Percentiles rank a stretch among this genome's conserved stretches.
These are phyloP conservation scores for Colletotrichum navitas DNA, from an alignment of 2,329 filamentous ascomycete genomes.

Conservation along the genomic window DNA sequence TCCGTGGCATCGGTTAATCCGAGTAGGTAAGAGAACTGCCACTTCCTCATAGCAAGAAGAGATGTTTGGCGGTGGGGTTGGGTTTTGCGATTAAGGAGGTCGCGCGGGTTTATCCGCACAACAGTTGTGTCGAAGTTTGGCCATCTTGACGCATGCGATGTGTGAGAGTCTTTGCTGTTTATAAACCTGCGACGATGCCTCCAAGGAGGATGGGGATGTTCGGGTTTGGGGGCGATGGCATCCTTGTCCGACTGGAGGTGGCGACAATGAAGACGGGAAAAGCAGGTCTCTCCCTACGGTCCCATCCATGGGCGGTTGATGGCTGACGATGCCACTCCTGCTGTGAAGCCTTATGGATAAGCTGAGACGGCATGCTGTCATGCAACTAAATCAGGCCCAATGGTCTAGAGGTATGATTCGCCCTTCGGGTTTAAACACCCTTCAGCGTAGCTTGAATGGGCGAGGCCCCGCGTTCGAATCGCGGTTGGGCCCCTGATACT, in stretches of 20 bases:
- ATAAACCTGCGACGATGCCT: background rate
- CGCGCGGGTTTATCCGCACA: background rate
- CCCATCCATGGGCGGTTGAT: too few relatives aligned
- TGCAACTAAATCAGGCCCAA: conserved; percentile 30
- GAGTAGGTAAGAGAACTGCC: background rate
- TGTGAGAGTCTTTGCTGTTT: background rate
- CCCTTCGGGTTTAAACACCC: conserved; percentile 36
- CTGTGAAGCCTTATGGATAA: fast-evolving
- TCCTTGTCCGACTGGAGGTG: background rate
- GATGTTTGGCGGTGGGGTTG: background rate
- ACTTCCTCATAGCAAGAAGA: background rate
- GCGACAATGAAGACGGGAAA: background rate
- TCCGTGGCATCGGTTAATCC: background rate
- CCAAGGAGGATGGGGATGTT: background rate
- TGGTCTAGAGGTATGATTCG: conserved; percentile 42
- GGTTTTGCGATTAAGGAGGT: background rate
- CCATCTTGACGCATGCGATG: background rate
- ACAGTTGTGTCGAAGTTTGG: background rate
- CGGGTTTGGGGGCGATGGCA: background rate
- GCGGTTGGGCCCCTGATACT: conserved; percentile 32
- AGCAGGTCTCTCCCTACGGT: too few relatives aligned
- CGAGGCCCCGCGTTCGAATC: conserved; percentile 39
- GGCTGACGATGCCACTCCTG: fast-evolving
- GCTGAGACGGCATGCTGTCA: too few relatives aligned
- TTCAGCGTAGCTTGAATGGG: conserved; percentile 30